These are phyloP conservation scores for Penicillium sp. DNA, from an alignment of 2,329 filamentous ascomycete species.

Conservation along the genomic window DNA sequence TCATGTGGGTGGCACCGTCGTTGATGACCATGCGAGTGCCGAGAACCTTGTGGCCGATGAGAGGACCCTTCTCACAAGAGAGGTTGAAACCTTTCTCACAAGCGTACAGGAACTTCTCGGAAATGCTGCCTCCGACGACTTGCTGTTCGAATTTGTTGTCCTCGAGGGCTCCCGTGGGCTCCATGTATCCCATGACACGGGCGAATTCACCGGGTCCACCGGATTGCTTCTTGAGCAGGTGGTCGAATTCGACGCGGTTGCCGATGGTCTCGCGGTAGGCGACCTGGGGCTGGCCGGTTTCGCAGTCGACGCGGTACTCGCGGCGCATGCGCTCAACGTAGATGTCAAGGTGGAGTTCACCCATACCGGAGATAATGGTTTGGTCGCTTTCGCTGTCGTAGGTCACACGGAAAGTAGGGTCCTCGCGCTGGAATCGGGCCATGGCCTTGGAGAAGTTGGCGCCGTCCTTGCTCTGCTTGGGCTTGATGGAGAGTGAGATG, in stretches of 20 bases:
- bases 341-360: slow-evolving; percentile 92
- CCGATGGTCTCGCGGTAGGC: slow-evolving; percentile 95
- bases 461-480: slow-evolving; percentile 86
- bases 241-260: slow-evolving; percentile 77
- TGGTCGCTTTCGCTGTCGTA: slow-evolving; percentile 90
- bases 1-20: slow-evolving; percentile 95
- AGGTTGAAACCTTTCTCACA: slow-evolving; percentile 92
- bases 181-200: slow-evolving; percentile 85
- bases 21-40: slow-evolving; percentile 88
- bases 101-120: slow-evolving; percentile 91
- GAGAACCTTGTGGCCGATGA: slow-evolving; percentile 89
- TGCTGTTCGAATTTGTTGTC: slow-evolving; percentile 82
- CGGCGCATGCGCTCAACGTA: slow-evolving; percentile 95
- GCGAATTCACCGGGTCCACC: slow-evolving; percentile 95
- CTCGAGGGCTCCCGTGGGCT: slow-evolving; percentile 70
- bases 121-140: slow-evolving; percentile 83
- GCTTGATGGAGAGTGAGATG: slow-evolving; percentile 95
- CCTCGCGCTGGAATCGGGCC: slow-evolving; percentile 96
- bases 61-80: slow-evolving; percentile 77
- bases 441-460: slow-evolving; percentile 98
- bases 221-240: slow-evolving; percentile 88
- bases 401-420: slow-evolving; percentile 93
- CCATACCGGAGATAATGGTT: slow-evolving; percentile 98
- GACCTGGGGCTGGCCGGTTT: slow-evolving; percentile 94
- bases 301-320: slow-evolving; percentile 94